Evolutionary conservation across 345 rosid genomes (phyloP), one percentile per base, ranked within the genome.

Genomic region (Lepidium aucheri): DNA sequence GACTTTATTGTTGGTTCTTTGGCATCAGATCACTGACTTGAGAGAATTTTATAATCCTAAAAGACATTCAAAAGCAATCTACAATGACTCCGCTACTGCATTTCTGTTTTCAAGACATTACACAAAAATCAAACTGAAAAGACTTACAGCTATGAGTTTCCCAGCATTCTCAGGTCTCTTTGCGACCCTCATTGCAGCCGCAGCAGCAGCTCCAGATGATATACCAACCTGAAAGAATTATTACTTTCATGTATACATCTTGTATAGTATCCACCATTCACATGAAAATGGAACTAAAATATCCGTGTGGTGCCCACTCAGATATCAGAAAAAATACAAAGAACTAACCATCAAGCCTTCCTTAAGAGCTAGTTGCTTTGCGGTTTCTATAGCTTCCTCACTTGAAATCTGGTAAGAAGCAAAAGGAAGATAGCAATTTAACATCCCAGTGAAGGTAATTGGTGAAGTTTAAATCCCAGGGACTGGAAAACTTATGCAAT

Each of bases 331-430:
- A 36, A 2, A 3, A 13, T 61, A 15, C 14, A 54, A 59, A 63
- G 9, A 72, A 83, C 96, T 77, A 52, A 94, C 99, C 91, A 94
- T 68, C 84, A 94, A 80, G 78, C 99, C 99, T 84, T 94, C 97
- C 67, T 83, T 85, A 11, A 90, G 89, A 41, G 99, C 99, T 77
- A 94, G 40, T 77, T 90, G 91, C 79, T 88, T 88, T 70, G 99
- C 97, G 16, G 82, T 86, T 77, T 90, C 97, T 72, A 93, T 79
- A 73, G 99, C 86, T 75, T 87, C 97, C 69, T 86, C 90, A 12
- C 78, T 75, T 42, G 78, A 68, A 41, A 75, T 51, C 78, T 75
- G 70, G 50, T 30, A 54, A 42, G 15, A 57, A 33, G 30, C 28
- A 38, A 60, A 30, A 52, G 22, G 15, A 44, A 32, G 4, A 41